Percentiles rank a stretch among this genome's conserved stretches.
phyloP scores from a whole-genome alignment of 78 protist species.

The Dictyostelium discoideum region dicty_2.7 NC_007088.5:1718001-1718500 shows the following conservation, averaged over 20 bases:
- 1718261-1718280: neutral
- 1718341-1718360: neutral
- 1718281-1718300: neutral
- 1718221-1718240: neutral
- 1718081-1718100: conserved; percentile 25
- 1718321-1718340: neutral
- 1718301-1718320: neutral
- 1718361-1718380: neutral
- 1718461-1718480: neutral
- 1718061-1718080: conserved; percentile 17
- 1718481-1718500: no score
- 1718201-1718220: neutral
- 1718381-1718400: neutral
- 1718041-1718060: conserved; percentile 4
- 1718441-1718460: neutral
- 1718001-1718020: conserved; percentile 7
- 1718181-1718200: neutral
- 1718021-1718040: neutral
- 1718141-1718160: neutral
- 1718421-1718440: neutral
- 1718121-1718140: neutral
- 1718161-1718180: neutral
- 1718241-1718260: neutral
- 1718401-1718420: neutral
- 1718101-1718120: conserved; percentile 22